These are phyloP conservation scores for Crithidia sp. DNA, from an alignment of 208 protist species.

Conservation along the genomic window DNA sequence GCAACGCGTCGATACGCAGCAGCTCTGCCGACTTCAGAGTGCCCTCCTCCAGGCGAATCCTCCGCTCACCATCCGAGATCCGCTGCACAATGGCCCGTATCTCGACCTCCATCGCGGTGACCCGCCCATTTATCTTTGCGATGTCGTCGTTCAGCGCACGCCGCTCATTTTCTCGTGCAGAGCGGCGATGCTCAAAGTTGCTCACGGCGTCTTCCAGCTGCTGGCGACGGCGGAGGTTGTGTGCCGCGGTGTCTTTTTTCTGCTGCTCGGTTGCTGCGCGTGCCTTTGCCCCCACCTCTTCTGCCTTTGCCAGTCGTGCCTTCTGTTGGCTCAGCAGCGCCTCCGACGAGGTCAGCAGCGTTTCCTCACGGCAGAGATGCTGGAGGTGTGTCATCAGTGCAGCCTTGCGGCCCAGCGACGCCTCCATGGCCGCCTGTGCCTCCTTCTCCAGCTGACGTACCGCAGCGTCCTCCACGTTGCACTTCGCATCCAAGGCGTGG, in stretches of 20 bases:
- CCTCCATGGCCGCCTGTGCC: slow-evolving; percentile 7
- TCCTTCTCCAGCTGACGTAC: slow-evolving; percentile 7
- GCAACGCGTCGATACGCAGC: slow-evolving; percentile 1
- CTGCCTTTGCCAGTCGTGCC: not conserved
- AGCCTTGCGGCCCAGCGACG: not conserved
- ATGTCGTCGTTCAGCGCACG: not conserved
- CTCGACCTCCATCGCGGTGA: not conserved
- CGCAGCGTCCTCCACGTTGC: slow-evolving; percentile 5
- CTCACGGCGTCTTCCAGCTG: slow-evolving; percentile 3
- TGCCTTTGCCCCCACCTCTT: not conserved
- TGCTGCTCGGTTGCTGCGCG: not conserved
- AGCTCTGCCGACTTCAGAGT: not conserved
- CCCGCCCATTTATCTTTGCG: not conserved
- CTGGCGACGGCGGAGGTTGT: not conserved
- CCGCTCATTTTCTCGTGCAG: not conserved
- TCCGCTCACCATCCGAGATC: slow-evolving; percentile 1
- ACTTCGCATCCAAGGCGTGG: slow-evolving; percentile 16
- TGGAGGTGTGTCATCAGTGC: slow-evolving; percentile 8
- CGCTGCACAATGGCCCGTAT: not conserved
- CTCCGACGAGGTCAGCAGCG: not conserved
- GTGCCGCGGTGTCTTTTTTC: not conserved
- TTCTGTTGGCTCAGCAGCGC: not conserved
- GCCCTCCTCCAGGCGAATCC: not conserved
- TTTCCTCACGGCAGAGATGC: slow-evolving; percentile 11
- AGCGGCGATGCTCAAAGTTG: not conserved